Conservation (phyloP, 164 flowering plant species). For the Piper longum region DNA sequence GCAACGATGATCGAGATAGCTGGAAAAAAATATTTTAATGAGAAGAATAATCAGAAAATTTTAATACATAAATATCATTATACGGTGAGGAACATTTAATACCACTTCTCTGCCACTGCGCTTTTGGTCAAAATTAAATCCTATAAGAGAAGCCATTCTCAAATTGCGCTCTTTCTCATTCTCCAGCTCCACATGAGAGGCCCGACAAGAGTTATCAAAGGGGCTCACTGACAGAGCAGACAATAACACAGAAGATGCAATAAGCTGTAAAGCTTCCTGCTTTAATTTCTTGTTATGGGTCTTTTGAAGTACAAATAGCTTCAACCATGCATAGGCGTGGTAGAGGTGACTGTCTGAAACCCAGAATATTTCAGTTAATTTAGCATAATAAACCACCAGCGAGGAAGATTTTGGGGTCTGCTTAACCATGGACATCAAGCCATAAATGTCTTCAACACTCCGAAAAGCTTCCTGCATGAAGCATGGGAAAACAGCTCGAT, state of each 20-base stretch:
- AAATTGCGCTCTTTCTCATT: constrained; percentile 78
- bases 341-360: constrained; percentile 66
- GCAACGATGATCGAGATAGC: constrained; percentile 74
- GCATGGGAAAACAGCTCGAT: constrained; percentile 2
- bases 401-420: constrained; percentile 80
- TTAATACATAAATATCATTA: neutral
- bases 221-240: constrained; percentile 78
- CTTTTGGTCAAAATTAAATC: constrained; percentile 66
- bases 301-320: constrained; percentile 70
- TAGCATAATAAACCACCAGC: constrained; percentile 82
- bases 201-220: constrained; percentile 39
- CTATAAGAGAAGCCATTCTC: constrained; percentile 74
- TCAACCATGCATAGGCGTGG: constrained; percentile 96
- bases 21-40: constrained; percentile 15
- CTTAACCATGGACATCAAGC: constrained; percentile 94
- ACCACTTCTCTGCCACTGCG: constrained; percentile 76
- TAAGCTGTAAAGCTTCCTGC: constrained; percentile 79
- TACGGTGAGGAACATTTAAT: neutral
- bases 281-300: constrained; percentile 73
- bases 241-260: constrained; percentile 85
- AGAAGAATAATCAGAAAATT: neutral
- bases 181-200: constrained; percentile 80
- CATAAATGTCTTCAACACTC: constrained; percentile 86
- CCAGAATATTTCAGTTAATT: constrained; percentile 80
- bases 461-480: constrained; percentile 82